Conservation (phyloP, 441 rosid genomes). For the Erodium texanum region DNA sequence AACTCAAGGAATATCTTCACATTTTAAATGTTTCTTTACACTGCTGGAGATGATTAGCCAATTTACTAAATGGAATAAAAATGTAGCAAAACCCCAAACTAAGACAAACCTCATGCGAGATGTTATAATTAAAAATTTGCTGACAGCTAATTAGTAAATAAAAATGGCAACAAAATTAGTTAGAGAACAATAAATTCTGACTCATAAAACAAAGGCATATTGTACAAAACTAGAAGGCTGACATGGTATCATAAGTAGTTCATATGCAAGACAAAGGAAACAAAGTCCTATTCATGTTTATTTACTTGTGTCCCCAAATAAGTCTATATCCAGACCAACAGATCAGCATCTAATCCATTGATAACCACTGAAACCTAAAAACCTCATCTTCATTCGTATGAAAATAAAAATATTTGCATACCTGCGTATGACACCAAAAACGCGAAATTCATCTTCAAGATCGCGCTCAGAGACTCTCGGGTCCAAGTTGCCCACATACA, state of each 20-base stretch:
- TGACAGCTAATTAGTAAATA: no score
- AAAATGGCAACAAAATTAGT: neutral
- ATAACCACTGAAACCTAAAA: neutral
- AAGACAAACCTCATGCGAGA: no score
- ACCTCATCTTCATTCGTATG: neutral
- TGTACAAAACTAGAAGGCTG: neutral
- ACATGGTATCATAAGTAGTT: neutral
- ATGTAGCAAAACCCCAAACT: no score
- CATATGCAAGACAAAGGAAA: no score
- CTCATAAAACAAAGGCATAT: neutral
- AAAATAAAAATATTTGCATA: neutral
- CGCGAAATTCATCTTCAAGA: slow-evolving; percentile 70
- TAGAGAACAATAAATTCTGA: neutral
- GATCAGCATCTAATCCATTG: neutral
- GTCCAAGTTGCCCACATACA: slow-evolving; percentile 73
- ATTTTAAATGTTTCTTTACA: no score
- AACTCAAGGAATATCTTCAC: no score
- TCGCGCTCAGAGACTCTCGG: slow-evolving; percentile 63
- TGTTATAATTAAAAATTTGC: no score
- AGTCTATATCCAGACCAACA: no score
- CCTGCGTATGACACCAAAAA: slow-evolving; percentile 69
- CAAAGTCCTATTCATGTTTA: no score
- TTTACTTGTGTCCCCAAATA: no score
- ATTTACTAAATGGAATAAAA: no score
- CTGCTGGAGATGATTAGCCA: no score